Evolutionary conservation across 805 yeast species (phyloP).

Genomic region (Tetrapisispora nanseiensis): DNA sequence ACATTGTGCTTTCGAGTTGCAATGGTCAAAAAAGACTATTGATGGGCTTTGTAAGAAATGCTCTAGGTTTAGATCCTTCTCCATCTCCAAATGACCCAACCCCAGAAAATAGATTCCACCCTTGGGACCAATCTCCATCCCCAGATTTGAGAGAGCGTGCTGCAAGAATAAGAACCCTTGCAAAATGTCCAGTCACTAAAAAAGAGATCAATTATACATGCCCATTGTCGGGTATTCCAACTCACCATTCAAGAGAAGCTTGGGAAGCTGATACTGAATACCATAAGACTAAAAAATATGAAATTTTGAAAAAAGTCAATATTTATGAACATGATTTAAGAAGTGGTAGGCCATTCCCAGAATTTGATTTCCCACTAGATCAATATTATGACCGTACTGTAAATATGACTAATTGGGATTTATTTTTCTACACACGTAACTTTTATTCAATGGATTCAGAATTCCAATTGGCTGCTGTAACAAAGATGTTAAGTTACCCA

Average conservation of each 20-base stretch:
- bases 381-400: slow-evolving; percentile 68
- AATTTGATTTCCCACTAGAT: slow-evolving; percentile 81
- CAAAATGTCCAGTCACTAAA: slow-evolving; percentile 83
- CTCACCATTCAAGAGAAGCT: slow-evolving; percentile 83
- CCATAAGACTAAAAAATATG: slow-evolving; percentile 57
- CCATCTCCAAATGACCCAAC: slow-evolving; percentile 59
- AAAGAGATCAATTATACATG: slow-evolving; percentile 76
- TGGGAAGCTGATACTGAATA: slow-evolving; percentile 76
- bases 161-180: slow-evolving; percentile 77
- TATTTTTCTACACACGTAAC: slow-evolving; percentile 84
- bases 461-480: slow-evolving; percentile 88
- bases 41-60: slow-evolving; percentile 35
- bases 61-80: slow-evolving; percentile 53
- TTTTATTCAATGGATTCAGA: slow-evolving; percentile 95
- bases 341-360: slow-evolving; percentile 90
- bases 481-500: slow-evolving; percentile 91
- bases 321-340: slow-evolving; percentile 90
- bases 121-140: slow-evolving; percentile 89
- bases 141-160: slow-evolving; percentile 85
- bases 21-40: slow-evolving; percentile 17
- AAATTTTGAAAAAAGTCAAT: slow-evolving; percentile 75
- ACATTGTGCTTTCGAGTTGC: neutral
- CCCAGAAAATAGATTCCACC: slow-evolving; percentile 62
- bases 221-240: slow-evolving; percentile 92
- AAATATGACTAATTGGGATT: slow-evolving; percentile 82